phyloP scores from a whole-genome alignment of 2,329 filamentous ascomycete species.

The Phoma sp. region DNA sequence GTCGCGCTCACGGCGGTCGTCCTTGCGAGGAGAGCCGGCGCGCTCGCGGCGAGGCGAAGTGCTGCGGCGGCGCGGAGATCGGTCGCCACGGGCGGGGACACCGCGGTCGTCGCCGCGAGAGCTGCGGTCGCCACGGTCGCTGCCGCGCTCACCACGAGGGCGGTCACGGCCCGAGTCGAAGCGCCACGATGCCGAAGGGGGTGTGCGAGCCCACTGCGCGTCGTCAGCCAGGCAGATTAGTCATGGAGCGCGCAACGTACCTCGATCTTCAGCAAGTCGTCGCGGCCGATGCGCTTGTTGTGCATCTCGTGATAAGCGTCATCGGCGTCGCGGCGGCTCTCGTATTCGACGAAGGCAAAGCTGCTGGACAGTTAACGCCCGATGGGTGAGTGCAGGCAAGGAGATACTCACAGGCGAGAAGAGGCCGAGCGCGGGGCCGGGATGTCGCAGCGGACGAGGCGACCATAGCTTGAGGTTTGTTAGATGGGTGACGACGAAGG shows the following conservation, averaged over 20 bases:
- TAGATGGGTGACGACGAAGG: conserved; percentile 50
- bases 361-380: conserved; percentile 60
- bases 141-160: conserved; percentile 59
- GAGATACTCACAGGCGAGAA: conserved; percentile 88
- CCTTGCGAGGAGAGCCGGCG: conserved; percentile 77
- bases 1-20: conserved; percentile 69
- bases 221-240: conserved; percentile 25
- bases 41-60: conserved; percentile 62
- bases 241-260: conserved; percentile 58
- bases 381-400: neutral
- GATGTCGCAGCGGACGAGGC: conserved; percentile 97
- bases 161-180: conserved; percentile 78
- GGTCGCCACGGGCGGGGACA: conserved; percentile 76
- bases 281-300: conserved; percentile 95
- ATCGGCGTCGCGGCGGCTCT: conserved; percentile 96
- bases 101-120: conserved; percentile 74
- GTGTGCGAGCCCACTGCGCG: conserved; percentile 93
- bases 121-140: conserved; percentile 63
- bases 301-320: conserved; percentile 99
- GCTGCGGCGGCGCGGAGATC: conserved; percentile 60
- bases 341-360: conserved; percentile 99
- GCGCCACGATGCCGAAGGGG: conserved; percentile 96
- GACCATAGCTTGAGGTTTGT: conserved; percentile 79
- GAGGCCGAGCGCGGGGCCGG: conserved; percentile 92
- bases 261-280: conserved; percentile 97